Evolutionary conservation across 352 stramenopile species (phyloP), one percentile per base, ranked within the genome.

Genomic region (Globisporangium parvum): DNA sequence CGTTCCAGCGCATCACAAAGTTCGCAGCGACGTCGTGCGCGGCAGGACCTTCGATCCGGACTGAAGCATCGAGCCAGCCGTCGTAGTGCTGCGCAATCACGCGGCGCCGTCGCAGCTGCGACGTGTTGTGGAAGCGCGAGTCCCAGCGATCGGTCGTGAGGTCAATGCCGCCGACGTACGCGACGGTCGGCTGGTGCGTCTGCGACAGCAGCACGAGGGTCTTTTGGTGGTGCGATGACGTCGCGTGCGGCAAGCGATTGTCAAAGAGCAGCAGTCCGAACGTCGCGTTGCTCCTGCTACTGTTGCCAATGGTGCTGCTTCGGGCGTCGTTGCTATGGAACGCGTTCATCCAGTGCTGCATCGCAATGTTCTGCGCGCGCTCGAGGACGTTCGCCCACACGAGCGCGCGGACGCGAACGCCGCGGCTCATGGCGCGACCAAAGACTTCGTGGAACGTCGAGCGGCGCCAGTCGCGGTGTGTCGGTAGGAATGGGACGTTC

Each of bases 201-300:
- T 71, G 67, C 3, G 0, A 57, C 56, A 10, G 17, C 17, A 89
- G 51, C 6, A 85, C 66, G n/a, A 90, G 57, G 23, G 73, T 87
- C 53, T 90, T 88, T 58, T 90, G 79, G 45, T 90, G 79, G 37
- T 87, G 75, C 33, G 80, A 84, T 28, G 73, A 81, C 23, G 75
- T 85, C 8, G 57, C 28, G 45, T 80, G 64, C 11, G 80, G 77
- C 53, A 88, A 52, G 23, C 80, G 80, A 39, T 90, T 70, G 63
- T 90, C 80, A 18, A 84, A 87, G 24, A 87, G 62, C 54, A 75
- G 80, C 41, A 63, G 41, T 12, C 41, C 5, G 24, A 31, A 51
- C 12, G 56, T n/a, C 6, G 17, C 1, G 39, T n/a, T 44, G 45
- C 26, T 41, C 31, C 15, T 21, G 20, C 1, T 57, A 11, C 14